Base-by-base conservation (phyloP, 129 eudicot genomes). In the Saussurea involucrata region DNA sequence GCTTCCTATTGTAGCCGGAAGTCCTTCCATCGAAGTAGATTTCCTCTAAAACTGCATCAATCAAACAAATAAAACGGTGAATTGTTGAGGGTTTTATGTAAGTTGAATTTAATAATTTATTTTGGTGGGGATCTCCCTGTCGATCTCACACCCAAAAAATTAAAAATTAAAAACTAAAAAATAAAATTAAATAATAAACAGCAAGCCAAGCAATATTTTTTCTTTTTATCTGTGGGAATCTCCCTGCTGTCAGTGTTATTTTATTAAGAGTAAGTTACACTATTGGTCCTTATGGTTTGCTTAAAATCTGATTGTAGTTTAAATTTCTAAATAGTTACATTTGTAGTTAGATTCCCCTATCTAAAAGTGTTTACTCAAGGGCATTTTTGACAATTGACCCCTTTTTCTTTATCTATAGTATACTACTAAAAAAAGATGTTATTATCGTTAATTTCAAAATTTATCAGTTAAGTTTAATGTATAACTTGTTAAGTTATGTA, bases 41-140 rank as follows among this genome's bases (percentile, higher is more conserved):
- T 69, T 61, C 21, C 15, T 63, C 40, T 70, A 61, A 70, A 60
- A 69, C 34, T 58, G 17, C 44, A 78, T 69, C 53, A 78, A 78
- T 61, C 72, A 71, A 71, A 77, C 53, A 36, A 76, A 33, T 24
- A 53, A 17, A 15, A 49, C 25, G 69, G 55, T 60, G 34, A 71
- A 60, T 71, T 71, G 18, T 71, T 18, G 71, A 71, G 77, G 82
- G 77, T 78, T 78, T 71, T 79, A 80, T 80, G 65, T 58, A 29
- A 33, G 72, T 88, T 87, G 82, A 90, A 83, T 82, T 88, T 83
- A 78, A 82, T 89, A 84, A 83, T 89, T 89, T 83, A 84, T 87
- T 89, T 82, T 85, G 90, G 97, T 89, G 90, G 96, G 89, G 97
- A 92, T 89, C 97, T 87, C 87, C 85, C 93, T 92, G 97, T 92